Percentiles rank a stretch among this genome's conserved stretches.
Conservation (phyloP, 306 rosid species). For the Ormosia semicastrata region DNA sequence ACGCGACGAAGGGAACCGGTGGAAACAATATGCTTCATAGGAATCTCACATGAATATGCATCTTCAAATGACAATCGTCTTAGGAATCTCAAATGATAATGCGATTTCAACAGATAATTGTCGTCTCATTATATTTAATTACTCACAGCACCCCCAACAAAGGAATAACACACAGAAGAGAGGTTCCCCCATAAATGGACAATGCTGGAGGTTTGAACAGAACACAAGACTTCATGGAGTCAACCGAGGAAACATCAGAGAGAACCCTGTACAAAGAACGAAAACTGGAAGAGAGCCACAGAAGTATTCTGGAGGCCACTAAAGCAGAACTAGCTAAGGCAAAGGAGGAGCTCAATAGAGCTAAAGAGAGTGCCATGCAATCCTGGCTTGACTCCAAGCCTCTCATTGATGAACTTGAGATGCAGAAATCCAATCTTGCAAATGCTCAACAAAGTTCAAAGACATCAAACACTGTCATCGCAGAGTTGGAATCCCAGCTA, state of each 20-base stretch:
- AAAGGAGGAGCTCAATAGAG: constrained; percentile 39
- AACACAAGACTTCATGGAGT: background rate
- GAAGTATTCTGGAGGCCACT: constrained; percentile 21
- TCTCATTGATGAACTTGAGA: constrained; percentile 57
- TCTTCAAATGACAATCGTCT: background rate
- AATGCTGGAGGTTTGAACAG: background rate
- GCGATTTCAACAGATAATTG: background rate
- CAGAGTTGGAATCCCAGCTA: constrained; percentile 41
- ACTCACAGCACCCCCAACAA: background rate
- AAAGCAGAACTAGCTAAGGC: constrained; percentile 41
- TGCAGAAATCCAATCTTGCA: constrained; percentile 41
- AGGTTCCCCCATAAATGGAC: background rate
- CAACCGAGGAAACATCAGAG: constrained; percentile 5
- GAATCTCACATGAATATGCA: constrained; percentile 12
- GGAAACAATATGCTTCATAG: constrained; percentile 5
- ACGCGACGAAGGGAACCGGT: constrained; percentile 14
- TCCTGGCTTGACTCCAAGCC: constrained; percentile 71
- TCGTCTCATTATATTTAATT: background rate
- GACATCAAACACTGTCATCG: constrained; percentile 2
- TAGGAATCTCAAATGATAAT: constrained; percentile 3
- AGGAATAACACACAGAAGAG: background rate
- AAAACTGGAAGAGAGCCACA: constrained; percentile 14
- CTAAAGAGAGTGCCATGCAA: constrained; percentile 48
- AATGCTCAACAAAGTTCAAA: constrained; percentile 22
- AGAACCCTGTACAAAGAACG: background rate